Evolutionary conservation across 1,139 yeast genomes (phyloP).

Genomic region (Pichia cactophila): DNA sequence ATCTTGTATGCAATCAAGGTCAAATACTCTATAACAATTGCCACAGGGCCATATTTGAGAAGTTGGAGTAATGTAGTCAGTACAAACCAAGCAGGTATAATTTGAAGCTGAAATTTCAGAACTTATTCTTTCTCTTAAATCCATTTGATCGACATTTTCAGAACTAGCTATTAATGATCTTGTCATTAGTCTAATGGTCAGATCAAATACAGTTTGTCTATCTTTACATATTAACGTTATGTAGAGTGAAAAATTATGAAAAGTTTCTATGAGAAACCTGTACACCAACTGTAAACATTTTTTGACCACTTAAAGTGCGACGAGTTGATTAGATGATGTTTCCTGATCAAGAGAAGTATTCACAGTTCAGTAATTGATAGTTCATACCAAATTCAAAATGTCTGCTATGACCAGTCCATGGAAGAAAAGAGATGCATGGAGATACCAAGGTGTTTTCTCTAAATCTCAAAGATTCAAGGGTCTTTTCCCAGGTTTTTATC

Average conservation of each 20-base stretch:
- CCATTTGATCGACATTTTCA: background rate
- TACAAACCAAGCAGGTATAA: constrained; percentile 76
- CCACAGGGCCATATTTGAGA: constrained; percentile 71
- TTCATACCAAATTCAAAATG: constrained; percentile 1
- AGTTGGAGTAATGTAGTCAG: constrained; percentile 65
- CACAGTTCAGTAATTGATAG: no score
- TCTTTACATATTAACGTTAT: background rate
- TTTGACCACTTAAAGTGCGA: background rate
- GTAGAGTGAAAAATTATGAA: background rate
- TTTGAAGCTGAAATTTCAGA: constrained; percentile 58
- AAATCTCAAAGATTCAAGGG: constrained; percentile 63
- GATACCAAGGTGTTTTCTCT: constrained; percentile 76
- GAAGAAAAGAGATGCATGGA: constrained; percentile 70
- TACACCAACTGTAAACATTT: background rate
- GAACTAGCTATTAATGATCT: background rate
- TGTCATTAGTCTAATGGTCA: background rate
- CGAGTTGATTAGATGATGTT: background rate
- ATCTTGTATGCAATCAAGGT: constrained; percentile 67
- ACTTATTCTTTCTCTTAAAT: constrained; percentile 22
- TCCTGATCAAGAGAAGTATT: no score
- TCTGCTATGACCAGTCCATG: constrained; percentile 12
- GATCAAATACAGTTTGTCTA: background rate
- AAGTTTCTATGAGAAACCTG: background rate
- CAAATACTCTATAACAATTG: constrained; percentile 71
- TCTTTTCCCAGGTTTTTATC: constrained; percentile 79